These are phyloP conservation scores for Saccharomyces paradoxus DNA, from an alignment of 805 yeast species.

Conservation along the genomic window DNA sequence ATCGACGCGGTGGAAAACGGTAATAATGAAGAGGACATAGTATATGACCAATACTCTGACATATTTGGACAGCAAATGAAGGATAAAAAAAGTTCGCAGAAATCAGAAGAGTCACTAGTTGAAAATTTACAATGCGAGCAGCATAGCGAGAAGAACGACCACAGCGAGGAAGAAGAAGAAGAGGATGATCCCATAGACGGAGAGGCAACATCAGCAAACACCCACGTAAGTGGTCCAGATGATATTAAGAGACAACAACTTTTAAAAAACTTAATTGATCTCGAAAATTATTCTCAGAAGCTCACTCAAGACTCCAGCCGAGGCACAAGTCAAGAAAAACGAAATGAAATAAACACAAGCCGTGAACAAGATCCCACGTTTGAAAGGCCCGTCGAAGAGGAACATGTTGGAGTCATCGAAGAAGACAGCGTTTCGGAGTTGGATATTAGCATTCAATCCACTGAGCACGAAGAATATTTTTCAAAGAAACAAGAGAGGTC, in stretches of 20 bases:
- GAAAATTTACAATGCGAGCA: neutral
- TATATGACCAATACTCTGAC: neutral
- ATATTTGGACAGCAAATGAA: neutral
- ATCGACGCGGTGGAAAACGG: neutral
- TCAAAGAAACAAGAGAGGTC: neutral
- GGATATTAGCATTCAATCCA: neutral
- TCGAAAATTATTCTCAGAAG: neutral
- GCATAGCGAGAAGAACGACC: neutral
- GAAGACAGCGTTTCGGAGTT: slow-evolving; percentile 3
- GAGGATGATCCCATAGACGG: neutral
- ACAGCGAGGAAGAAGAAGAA: neutral
- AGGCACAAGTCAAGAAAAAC: neutral
- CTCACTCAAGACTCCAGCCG: neutral
- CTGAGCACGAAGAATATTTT: neutral
- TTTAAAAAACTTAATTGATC: neutral
- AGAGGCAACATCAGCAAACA: neutral
- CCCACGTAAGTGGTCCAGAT: neutral
- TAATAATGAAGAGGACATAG: neutral
- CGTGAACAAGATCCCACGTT: neutral
- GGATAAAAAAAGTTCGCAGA: neutral
- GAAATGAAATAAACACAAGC: neutral
- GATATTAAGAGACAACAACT: neutral
- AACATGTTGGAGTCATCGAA: neutral
- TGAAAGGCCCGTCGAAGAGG: neutral
- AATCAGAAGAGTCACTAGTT: neutral